Base-by-base conservation (phyloP, 371 early-diverging fungal species). In the Fennellomyces sp. region DNA sequence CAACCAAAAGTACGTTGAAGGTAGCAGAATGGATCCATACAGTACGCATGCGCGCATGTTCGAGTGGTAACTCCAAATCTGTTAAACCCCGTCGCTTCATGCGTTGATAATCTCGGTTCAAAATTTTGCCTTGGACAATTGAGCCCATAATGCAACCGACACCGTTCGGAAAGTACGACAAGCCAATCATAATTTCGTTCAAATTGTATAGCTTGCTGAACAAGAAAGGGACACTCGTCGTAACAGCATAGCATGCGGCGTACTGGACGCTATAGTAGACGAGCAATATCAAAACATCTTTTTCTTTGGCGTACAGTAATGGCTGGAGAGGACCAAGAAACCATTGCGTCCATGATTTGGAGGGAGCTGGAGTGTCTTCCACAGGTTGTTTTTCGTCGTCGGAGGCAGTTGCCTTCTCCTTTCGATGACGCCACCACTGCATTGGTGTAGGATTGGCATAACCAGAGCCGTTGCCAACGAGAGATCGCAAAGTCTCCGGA, bases 391-490 rank as follows among this genome's bases (percentile, higher is more conserved):
- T 29, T 47, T 42, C 12, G 23, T 23, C 17, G 2, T 48, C n/a
- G 23, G 23, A 21, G n/a, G 48, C 15, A 7, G 13, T 15, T 61
- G n/a, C 1, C 3, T 30, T 28, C 27, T 64, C 51, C 25, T 52
- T 17, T 31, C 55, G 61, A 17, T 61, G 55, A 8, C 39, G 26
- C 38, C 58, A 56, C 59, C 58, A 74, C 56, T 78, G 72, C 0
- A 12, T 49, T 15, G 73, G 75, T 3, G 78, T 74, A 36, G 78
- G 78, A 29, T 78, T 78, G 8, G 72, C 74, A 51, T 73, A 70
- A 2, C 73, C 72, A 26, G 72, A 71, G 4, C 80, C 80, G 42
- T 79, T 66, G 5, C 74, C 73, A 2, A 83, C 86, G 6, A 85
- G 63, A 0, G 80, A 66, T n/a, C 85, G 73, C 26, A 87, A 52